Evolutionary conservation across 192 early-diverging fungal species (phyloP), one percentile per base, ranked within the genome.

Genomic region (Umbelopsis sp.): DNA sequence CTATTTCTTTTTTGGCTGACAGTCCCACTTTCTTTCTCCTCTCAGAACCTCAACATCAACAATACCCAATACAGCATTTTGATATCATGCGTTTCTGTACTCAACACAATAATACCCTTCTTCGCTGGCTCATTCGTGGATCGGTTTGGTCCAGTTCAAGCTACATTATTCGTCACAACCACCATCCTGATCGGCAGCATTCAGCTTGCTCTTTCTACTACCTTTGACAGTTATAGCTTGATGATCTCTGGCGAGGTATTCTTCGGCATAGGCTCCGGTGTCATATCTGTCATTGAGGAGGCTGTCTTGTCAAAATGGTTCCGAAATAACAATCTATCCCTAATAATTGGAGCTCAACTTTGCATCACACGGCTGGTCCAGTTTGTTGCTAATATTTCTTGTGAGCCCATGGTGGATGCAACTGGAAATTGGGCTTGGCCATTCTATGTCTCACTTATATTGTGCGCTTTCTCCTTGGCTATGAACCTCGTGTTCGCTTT

Each of bases 281-380:
- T 90, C 32, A 89, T 94, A 68, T 86, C 88, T 0, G 89, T 90
- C 4, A 89, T 91, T 45, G 91, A 94, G 77, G 91, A 94, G 70
- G 91, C 90, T 0, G 91, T 93, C 14, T 80, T 92, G 29, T 85
- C 87, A 6, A 87, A 88, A 78, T 92, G 91, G 83, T 94, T 94
- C 74, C 85, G 83, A 49, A 87, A 90, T 66, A 85, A 86, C 45
- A 83, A 88, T 1, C 82, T 94, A 34, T 85, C 89, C 0, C 77
- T 91, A 25, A 89, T 90, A 14, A 82, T 94, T 66, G 91, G 88
- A 8, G 70, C 90, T 53, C 82, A 89, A 62, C 79, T 94, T 26
- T 84, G 86, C 20, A 86, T 85, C 7, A 87, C 90, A n/a, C 85
- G 90, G 50, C 77, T 94, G 32, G 84, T 90, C 25, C 88, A 88